Evolutionary conservation across 352 stramenopile species (phyloP), one percentile per base, ranked within the genome.

Genomic region (Globisporangium camurandrum): DNA sequence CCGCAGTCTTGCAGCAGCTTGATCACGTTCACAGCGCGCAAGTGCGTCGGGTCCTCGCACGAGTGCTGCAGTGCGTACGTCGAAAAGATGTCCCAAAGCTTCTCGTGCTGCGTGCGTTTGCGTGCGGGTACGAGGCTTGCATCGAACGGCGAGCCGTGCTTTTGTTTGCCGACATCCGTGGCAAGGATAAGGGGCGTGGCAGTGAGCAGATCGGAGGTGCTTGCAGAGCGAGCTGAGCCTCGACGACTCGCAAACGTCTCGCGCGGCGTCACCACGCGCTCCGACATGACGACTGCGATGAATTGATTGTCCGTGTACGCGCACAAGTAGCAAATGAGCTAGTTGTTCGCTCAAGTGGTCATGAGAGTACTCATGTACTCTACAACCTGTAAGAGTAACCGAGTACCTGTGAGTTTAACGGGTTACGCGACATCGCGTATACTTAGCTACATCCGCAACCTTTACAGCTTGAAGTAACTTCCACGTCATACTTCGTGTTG

Each of bases 41-140:
- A 85, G 27, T 69, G 64, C 20, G 77, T 87, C 20, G 80, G 80
- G 56, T 92, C 77, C 43, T 92, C 80, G 12, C 59, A 81, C n/a
- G 75, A 88, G 16, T 86, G 74, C 48, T 83, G 75, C 43, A 92
- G 56, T 40, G 77, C 73, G 46, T 88, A 92, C 17, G 67, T 69
- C 4, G 75, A 77, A 30, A 89, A 92, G 47, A 89, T 80, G 49
- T 86, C 74, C 79, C 79, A 92, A 16, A 92, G 61, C 36, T 75
- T 68, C 46, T 92, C 80, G 28, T 85, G 72, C 52, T 86, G 72
- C 20, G 67, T 73, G 11, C 70, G 67, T 51, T 80, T 80, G 7
- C 72, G 56, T 42, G 71, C 72, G 0, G 47, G 63, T 9, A 67
- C 61, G 37, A 88, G 67, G 41, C 69, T 88, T 24, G 59, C 69